phyloP scores from a whole-genome alignment of 2,329 filamentous ascomycete species.

The Ramichloridium luteum region DNA sequence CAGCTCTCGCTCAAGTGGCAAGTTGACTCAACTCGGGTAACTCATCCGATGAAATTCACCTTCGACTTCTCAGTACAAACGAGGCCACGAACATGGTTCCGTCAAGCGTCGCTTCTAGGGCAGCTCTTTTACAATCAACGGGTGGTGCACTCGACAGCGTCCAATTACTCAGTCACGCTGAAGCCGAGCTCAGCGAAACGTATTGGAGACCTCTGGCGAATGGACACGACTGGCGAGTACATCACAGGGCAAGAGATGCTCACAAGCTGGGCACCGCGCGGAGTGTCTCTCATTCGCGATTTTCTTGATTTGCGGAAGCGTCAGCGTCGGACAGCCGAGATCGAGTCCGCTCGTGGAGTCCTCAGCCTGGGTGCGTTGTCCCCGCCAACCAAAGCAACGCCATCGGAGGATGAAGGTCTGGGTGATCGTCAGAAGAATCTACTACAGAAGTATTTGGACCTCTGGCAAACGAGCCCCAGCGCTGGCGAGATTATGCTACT shows the following conservation, averaged over 20 bases:
- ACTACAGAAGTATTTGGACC: constrained; percentile 43
- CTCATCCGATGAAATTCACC: constrained; percentile 79
- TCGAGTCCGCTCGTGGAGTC: constrained; percentile 60
- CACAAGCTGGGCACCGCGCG: constrained; percentile 72
- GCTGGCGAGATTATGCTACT: constrained; percentile 36
- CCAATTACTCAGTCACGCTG: constrained; percentile 76
- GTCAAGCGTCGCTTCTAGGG: constrained; percentile 76
- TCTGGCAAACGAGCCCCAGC: constrained; percentile 45
- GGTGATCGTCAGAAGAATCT: constrained; percentile 29
- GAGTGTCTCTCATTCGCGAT: constrained; percentile 82
- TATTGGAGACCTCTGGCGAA: constrained; percentile 86
- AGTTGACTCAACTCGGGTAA: constrained; percentile 66
- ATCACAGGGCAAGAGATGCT: constrained; percentile 90
- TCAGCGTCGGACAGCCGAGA: constrained; percentile 61
- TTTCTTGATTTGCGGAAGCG: constrained; percentile 66
- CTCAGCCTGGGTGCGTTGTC: constrained; percentile 33
- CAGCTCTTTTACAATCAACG: constrained; percentile 74
- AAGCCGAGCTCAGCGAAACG: constrained; percentile 82
- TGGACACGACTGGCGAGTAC: constrained; percentile 90
- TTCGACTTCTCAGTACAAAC: constrained; percentile 75
- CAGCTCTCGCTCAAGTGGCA: constrained; percentile 83
- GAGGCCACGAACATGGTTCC: constrained; percentile 68
- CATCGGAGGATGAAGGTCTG: constrained; percentile 11
- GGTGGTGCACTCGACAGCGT: constrained; percentile 75
- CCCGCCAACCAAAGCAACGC: constrained; percentile 30